phyloP scores from a whole-genome alignment of 306 rosid species.

The Purshia tridentata region DNA sequence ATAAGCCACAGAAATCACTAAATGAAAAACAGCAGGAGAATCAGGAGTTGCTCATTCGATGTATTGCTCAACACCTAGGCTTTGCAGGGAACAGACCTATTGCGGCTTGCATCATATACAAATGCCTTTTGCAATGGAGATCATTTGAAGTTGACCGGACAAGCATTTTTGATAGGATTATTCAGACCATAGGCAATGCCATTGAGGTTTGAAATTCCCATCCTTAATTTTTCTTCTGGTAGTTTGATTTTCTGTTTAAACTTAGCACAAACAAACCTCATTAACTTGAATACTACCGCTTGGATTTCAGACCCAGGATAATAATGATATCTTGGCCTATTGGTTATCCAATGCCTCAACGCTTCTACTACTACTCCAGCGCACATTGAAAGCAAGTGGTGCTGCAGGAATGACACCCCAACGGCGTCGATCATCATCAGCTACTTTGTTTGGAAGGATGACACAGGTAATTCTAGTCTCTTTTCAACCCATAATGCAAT shows the following conservation, averaged over 20 bases:
- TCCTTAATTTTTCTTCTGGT: slow-evolving; percentile 11
- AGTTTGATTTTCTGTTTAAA: slow-evolving; percentile 18
- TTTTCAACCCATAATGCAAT: slow-evolving; percentile 15
- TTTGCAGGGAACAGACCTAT: slow-evolving; percentile 84
- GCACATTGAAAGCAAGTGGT: slow-evolving; percentile 95
- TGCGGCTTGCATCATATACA: slow-evolving; percentile 94
- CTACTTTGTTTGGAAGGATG: slow-evolving; percentile 95
- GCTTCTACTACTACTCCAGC: slow-evolving; percentile 89
- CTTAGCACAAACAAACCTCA: slow-evolving; percentile 18
- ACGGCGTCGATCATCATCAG: slow-evolving; percentile 84
- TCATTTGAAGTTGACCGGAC: slow-evolving; percentile 99
- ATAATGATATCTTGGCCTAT: slow-evolving; percentile 84
- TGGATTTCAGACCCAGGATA: slow-evolving; percentile 75
- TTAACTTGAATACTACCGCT: slow-evolving; percentile 27
- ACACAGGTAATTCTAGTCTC: slow-evolving; percentile 66
- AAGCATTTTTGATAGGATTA: slow-evolving; percentile 85
- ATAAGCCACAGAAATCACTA: slow-evolving; percentile 93
- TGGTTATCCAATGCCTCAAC: slow-evolving; percentile 99
- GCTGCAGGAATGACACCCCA: slow-evolving; percentile 99
- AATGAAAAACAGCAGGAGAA: slow-evolving; percentile 99
- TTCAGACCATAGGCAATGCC: slow-evolving; percentile 92
- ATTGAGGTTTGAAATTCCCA: slow-evolving; percentile 67
- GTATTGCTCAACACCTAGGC: slow-evolving; percentile 91
- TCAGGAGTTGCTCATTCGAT: slow-evolving; percentile 80
- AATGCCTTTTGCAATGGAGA: slow-evolving; percentile 98